Evolutionary conservation across 2,329 filamentous ascomycete species (phyloP).

Genomic region (Aspergillus pseudoviridinutans): DNA sequence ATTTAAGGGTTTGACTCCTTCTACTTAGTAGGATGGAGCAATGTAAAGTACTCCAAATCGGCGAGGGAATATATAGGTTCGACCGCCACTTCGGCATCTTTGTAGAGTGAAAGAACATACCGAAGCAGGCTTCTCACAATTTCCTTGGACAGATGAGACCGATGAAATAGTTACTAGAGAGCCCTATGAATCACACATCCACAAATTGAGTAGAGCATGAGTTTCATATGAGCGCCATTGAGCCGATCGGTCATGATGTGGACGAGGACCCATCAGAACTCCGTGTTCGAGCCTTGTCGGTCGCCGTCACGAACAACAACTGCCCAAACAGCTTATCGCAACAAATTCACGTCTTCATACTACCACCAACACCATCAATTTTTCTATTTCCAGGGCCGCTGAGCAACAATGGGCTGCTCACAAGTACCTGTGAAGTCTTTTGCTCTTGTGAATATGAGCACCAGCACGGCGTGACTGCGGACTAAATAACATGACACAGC

Average conservation of each 20-base stretch:
- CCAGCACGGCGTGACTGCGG: conserved; percentile 14
- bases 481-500: conserved; percentile 12
- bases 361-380: not conserved
- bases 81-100: not conserved
- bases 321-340: conserved; percentile 2
- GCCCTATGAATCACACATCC: not conserved
- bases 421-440: conserved; percentile 8
- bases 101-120: not conserved
- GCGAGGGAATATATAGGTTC: not conserved
- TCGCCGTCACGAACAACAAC: not conserved
- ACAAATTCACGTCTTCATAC: not conserved
- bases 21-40: not conserved
- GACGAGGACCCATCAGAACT: not conserved
- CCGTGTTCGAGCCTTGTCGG: not conserved
- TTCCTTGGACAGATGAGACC: not conserved
- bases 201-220: too few relatives aligned
- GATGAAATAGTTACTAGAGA: not conserved
- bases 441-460: conserved; percentile 13
- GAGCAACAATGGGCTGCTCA: conserved; percentile 21
- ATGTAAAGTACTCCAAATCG: not conserved
- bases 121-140: not conserved
- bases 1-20: not conserved
- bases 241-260: not conserved
- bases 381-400: conserved; percentile 4
- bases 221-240: not conserved